Base-by-base conservation (phyloP, 2,329 filamentous ascomycete species). In the Grosmannia serpens region DNA sequence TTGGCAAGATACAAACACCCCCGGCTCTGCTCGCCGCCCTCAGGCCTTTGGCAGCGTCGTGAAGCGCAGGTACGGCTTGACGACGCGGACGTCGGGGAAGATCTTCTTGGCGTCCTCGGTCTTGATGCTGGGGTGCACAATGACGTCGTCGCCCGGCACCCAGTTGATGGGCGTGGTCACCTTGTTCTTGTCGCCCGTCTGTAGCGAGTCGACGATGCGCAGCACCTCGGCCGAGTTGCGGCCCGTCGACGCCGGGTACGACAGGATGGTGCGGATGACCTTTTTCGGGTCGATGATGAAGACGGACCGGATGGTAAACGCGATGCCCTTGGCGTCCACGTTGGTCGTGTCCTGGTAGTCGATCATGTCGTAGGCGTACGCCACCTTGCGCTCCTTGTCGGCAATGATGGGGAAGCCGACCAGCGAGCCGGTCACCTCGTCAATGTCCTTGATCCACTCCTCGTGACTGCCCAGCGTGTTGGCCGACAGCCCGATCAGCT, bases 251-350 rank as follows among this genome's bases (percentile, higher is more conserved):
- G 91, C 91, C 50, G 91, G 91, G 80, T 96, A 96, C 70, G 88
- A 86, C 77, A 96, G 87, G 72, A 90, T 95, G 71, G 91, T 84
- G 67, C 91, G 87, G 75, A 96, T 94, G 73, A 87, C 92, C 85
- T 95, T 96, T 74, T 83, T 84, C 64, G 91, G 91, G 78, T 96
- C 91, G 73, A 96, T 94, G 76, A 96, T 80, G 81, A 95, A 96
- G 70, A 96, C 91, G 66, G 88, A 90, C 68, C 91, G 89, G 76
- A 96, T 95, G 67, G 91, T 96, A 76, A 95, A 92, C 59, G 91
- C 90, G 66, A 92, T 88, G 66, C 87, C 87, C 81, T 89, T 89
- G 68, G 80, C 73, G 72, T 91, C 87, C 59, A 91, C 85, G 75
- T 91, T 91, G 76, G 85, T 88, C 67, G 85, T 82, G 73, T 91